Conservation (phyloP, 2,329 filamentous ascomycete genomes). For the Penicillium sp. region DNA sequence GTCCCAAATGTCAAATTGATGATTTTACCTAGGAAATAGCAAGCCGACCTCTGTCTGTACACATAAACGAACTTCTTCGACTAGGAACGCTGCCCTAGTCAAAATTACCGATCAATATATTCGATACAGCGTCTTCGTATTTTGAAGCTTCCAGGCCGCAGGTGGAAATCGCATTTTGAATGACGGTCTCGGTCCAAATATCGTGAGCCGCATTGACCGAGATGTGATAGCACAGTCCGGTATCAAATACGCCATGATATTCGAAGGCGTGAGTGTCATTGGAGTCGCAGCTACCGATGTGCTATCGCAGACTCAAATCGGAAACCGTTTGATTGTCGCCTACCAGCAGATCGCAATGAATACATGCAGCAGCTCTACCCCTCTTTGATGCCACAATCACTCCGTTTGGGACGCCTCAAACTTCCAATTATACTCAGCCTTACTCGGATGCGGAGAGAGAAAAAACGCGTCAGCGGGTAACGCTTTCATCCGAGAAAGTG, state of each 20-base stretch:
- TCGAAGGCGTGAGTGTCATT: slow-evolving; percentile 67
- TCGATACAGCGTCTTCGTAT: too few species aligned
- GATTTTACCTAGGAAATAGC: too few species aligned
- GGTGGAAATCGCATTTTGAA: slow-evolving; percentile 63
- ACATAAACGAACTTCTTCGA: too few species aligned
- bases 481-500: slow-evolving; percentile 55
- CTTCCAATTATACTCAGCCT: slow-evolving; percentile 40
- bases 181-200: slow-evolving; percentile 60
- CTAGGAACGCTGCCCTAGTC: too few species aligned
- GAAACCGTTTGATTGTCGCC: slow-evolving; percentile 51
- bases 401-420: slow-evolving; percentile 50
- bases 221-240: slow-evolving; percentile 58
- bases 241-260: slow-evolving; percentile 59
- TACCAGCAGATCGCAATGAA: slow-evolving; percentile 54
- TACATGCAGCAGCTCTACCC: slow-evolving; percentile 52
- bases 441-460: slow-evolving; percentile 56
- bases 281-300: slow-evolving; percentile 48
- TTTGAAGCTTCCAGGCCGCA: slow-evolving; percentile 50
- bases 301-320: slow-evolving; percentile 46
- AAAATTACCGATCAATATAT: too few species aligned
- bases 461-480: slow-evolving; percentile 56
- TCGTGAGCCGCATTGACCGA: slow-evolving; percentile 58
- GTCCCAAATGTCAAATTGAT: too few species aligned
- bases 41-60: too few species aligned
- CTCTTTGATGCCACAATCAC: slow-evolving; percentile 64